Conservation (phyloP, 495 filamentous ascomycete genomes). For the Jackrogersella minutella region DNA sequence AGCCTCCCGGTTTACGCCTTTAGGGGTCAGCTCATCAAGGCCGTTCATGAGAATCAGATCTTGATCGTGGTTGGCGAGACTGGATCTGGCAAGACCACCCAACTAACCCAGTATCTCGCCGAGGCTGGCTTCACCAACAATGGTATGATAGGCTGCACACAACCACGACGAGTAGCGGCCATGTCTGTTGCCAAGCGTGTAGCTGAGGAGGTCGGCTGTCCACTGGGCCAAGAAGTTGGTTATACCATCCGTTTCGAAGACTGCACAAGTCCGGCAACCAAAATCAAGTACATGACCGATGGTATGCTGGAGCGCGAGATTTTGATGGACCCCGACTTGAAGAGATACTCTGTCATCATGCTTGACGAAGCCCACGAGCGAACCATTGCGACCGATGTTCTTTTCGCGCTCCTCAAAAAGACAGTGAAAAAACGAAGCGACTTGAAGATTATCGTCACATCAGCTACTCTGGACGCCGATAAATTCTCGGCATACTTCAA, state of each 20-base stretch:
- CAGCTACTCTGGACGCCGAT: conserved; percentile 94
- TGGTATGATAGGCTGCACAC: conserved; percentile 96
- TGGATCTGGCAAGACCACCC: conserved; percentile 96
- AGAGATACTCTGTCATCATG: conserved; percentile 95
- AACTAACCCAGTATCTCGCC: conserved; percentile 92
- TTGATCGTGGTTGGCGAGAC: conserved; percentile 98
- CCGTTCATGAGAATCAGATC: conserved; percentile 86
- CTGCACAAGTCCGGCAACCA: conserved; percentile 84
- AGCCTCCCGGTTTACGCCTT: conserved; percentile 92
- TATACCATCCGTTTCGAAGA: conserved; percentile 99
- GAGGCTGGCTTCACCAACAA: conserved; percentile 89
- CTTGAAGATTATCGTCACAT: conserved; percentile 94
- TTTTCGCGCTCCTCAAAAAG: conserved; percentile 95
- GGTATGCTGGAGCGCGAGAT: conserved; percentile 98
- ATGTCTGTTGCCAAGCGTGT: conserved; percentile 98
- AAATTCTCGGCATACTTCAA: conserved; percentile 98
- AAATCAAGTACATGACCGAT: conserved; percentile 99
- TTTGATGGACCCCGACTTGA: conserved; percentile 85
- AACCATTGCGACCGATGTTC: conserved; percentile 93
- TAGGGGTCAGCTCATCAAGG: conserved; percentile 85
- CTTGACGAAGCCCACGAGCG: conserved; percentile 98
- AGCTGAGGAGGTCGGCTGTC: conserved; percentile 92
- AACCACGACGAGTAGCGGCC: conserved; percentile 94
- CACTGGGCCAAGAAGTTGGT: conserved; percentile 90
- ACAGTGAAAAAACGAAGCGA: conserved; percentile 86